Evolutionary conservation across 164 flowering plant species (phyloP).

Genomic region (Magnolia changhungtana): DNA sequence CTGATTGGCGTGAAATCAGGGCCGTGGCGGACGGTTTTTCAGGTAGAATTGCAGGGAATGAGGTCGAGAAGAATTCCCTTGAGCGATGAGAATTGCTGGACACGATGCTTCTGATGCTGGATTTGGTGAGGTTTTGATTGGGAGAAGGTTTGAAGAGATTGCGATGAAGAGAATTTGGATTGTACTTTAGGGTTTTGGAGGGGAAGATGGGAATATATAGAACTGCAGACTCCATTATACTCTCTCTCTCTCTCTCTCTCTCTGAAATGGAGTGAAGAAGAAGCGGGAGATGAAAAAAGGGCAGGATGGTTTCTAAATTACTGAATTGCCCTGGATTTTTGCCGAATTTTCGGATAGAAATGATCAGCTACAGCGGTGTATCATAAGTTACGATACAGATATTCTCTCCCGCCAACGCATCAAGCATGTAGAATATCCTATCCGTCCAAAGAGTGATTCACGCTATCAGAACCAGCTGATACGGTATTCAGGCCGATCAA

Average conservation of each 20-base stretch:
- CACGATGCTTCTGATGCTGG: constrained; percentile 20
- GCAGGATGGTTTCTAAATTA: too few relatives aligned
- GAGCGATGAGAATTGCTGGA: constrained; percentile 7
- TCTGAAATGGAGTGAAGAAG: background rate
- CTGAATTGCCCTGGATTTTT: too few relatives aligned
- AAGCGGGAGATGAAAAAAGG: too few relatives aligned
- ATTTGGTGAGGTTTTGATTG: constrained; percentile 11
- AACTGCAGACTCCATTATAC: constrained; percentile 38
- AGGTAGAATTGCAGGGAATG: constrained; percentile 12
- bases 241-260: background rate
- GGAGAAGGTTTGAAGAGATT: constrained; percentile 14
- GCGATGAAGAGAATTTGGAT: constrained; percentile 13
- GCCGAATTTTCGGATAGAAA: too few relatives aligned
- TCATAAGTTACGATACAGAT: too few relatives aligned
- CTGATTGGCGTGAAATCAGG: constrained; percentile 14
- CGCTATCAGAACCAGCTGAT: too few relatives aligned
- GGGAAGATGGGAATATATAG: constrained; percentile 28
- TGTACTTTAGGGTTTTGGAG: constrained; percentile 34
- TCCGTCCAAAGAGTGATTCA: too few relatives aligned
- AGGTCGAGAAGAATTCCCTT: constrained; percentile 1
- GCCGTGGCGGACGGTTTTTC: constrained; percentile 13
- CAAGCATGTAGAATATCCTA: too few relatives aligned
- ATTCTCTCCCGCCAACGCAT: too few relatives aligned
- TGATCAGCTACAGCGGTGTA: too few relatives aligned
- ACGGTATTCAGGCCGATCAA: too few relatives aligned